Evolutionary conservation across 768 basidiomycete species (phyloP).

Genomic region (Kwoniella sp.): DNA sequence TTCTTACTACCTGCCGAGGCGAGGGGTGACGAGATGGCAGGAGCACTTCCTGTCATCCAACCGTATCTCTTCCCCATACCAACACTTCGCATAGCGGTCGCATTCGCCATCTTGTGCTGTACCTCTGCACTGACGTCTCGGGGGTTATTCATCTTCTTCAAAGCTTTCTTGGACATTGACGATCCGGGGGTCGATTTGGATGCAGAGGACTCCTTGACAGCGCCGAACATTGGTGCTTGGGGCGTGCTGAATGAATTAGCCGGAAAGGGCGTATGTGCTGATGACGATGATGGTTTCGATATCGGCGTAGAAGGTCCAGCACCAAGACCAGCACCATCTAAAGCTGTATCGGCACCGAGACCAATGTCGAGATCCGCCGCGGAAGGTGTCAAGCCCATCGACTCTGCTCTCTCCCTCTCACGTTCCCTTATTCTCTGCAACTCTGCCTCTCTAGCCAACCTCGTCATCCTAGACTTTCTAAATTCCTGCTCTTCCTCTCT

Average conservation of each 20-base stretch:
- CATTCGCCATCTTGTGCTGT: constrained; percentile 42
- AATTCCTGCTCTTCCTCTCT: constrained; percentile 37
- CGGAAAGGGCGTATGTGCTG: background rate
- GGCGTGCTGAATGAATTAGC: background rate
- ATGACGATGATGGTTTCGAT: constrained; percentile 15
- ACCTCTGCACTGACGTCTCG: constrained; percentile 41
- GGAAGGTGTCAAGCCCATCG: background rate
- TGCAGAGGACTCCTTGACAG: constrained; percentile 26
- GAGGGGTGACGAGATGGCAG: constrained; percentile 36
- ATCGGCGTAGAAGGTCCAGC: constrained; percentile 32
- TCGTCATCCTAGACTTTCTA: constrained; percentile 33
- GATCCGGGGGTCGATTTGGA: background rate
- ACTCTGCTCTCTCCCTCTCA: constrained; percentile 17
- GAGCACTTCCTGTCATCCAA: constrained; percentile 44
- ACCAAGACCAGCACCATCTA: constrained; percentile 4
- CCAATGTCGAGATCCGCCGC: background rate
- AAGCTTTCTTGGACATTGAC: constrained; percentile 1
- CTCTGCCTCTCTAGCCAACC: constrained; percentile 34
- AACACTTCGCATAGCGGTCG: constrained; percentile 38
- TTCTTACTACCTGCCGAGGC: constrained; percentile 25
- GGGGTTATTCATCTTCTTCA: constrained; percentile 23
- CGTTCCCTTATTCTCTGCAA: constrained; percentile 24
- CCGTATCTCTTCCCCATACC: constrained; percentile 43
- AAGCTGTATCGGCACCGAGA: background rate
- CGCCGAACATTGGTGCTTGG: constrained; percentile 36